phyloP scores from a whole-genome alignment of 352 stramenopile species.

The Pythium diclinum region DNA sequence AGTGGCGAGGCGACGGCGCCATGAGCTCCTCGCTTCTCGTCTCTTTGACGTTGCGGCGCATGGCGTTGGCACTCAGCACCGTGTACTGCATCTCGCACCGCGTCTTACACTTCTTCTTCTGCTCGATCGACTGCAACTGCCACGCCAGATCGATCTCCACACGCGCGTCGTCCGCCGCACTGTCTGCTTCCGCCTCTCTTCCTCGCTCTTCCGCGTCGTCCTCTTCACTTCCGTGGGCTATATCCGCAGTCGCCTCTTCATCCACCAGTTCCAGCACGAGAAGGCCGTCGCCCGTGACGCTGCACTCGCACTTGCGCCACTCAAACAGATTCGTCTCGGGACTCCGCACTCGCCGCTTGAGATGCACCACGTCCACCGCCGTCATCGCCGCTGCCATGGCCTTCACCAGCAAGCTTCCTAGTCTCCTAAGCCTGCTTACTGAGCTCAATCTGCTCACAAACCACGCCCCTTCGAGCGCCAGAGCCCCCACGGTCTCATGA shows the following conservation, averaged over 20 bases:
- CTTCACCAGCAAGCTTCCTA: not conserved
- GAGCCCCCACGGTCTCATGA: not conserved
- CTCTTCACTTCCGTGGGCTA: slow-evolving; percentile 23
- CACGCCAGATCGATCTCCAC: slow-evolving; percentile 43
- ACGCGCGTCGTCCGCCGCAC: not conserved
- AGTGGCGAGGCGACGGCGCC: slow-evolving; percentile 62
- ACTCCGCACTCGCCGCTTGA: slow-evolving; percentile 69
- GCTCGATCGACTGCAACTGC: slow-evolving; percentile 42
- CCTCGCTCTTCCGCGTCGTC: slow-evolving; percentile 11
- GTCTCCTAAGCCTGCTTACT: not conserved
- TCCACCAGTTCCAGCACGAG: slow-evolving; percentile 36
- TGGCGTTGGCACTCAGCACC: slow-evolving; percentile 4
- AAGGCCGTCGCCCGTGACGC: slow-evolving; percentile 32
- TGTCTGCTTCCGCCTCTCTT: slow-evolving; percentile 7
- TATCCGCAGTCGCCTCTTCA: slow-evolving; percentile 21
- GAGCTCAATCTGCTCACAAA: not conserved
- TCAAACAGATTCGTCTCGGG: slow-evolving; percentile 61
- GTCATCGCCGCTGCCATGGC: slow-evolving; percentile 1
- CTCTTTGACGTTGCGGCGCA: slow-evolving; percentile 12
- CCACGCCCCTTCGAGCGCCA: not conserved
- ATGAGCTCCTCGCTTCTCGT: slow-evolving; percentile 56
- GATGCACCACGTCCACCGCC: slow-evolving; percentile 23
- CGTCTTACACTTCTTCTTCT: slow-evolving; percentile 59
- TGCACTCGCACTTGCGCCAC: slow-evolving; percentile 52
- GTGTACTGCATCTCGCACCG: slow-evolving; percentile 54